Conservation (phyloP, 768 basidiomycete genomes). For the Psilocybe cyanescens region DNA sequence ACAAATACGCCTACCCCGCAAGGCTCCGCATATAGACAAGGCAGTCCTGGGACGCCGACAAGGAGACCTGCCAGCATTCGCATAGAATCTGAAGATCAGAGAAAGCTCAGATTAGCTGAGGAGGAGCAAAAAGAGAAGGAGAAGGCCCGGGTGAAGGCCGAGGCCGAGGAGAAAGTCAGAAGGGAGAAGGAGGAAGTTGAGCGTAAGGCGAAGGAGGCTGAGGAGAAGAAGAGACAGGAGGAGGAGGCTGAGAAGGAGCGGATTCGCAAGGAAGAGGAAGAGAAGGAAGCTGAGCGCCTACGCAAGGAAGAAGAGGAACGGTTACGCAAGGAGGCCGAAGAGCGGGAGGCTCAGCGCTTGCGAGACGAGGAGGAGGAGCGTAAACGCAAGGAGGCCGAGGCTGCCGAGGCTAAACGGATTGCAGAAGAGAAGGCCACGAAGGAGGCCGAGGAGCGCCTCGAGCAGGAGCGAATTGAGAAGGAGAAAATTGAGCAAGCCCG, state of each 20-base stretch:
- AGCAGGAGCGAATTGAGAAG: slow-evolving; percentile 40
- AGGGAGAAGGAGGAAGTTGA: slow-evolving; percentile 47
- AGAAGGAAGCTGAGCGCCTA: slow-evolving; percentile 42
- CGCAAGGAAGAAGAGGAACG: slow-evolving; percentile 35
- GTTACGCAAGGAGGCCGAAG: slow-evolving; percentile 48
- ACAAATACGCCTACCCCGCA: slow-evolving; percentile 40
- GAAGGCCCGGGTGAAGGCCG: slow-evolving; percentile 41
- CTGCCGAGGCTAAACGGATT: slow-evolving; percentile 37
- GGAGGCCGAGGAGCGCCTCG: slow-evolving; percentile 46
- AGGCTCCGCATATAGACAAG: slow-evolving; percentile 35
- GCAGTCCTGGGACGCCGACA: slow-evolving; percentile 42
- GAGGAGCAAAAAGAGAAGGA: slow-evolving; percentile 53
- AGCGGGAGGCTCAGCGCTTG: slow-evolving; percentile 38
- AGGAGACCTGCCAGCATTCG: slow-evolving; percentile 50
- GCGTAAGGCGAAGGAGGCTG: slow-evolving; percentile 44
- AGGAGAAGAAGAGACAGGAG: slow-evolving; percentile 40
- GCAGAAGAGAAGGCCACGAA: slow-evolving; percentile 41
- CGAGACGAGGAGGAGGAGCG: slow-evolving; percentile 43
- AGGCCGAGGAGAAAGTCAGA: slow-evolving; percentile 45
- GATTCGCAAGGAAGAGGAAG: slow-evolving; percentile 46
- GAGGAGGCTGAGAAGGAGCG: slow-evolving; percentile 31
- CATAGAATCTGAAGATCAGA: slow-evolving; percentile 63
- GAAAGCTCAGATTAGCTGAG: slow-evolving; percentile 47
- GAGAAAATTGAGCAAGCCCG: slow-evolving; percentile 37
- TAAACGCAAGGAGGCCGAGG: slow-evolving; percentile 40